Percentiles rank a stretch among this genome's conserved stretches.
These are phyloP conservation scores for Candolleomyces aberdarensis DNA, from an alignment of 768 basidiomycete species.

Conservation along the genomic window DNA sequence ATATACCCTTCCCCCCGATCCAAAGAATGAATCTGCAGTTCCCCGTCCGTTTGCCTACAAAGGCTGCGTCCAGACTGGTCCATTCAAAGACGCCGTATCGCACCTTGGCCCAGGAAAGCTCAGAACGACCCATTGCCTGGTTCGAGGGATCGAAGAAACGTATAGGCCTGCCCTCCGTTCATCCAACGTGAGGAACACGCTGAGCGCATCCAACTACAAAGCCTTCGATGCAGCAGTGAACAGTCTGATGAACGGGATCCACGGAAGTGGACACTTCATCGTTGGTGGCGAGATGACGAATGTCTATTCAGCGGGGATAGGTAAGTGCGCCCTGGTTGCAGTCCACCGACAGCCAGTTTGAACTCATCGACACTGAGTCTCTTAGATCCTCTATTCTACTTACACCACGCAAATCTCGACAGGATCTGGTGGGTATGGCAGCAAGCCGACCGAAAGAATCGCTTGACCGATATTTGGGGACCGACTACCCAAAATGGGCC, in stretches of 20 bases:
- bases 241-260: background rate
- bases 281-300: constrained; percentile 10
- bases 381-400: constrained; percentile 22
- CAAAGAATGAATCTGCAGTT: background rate
- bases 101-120: constrained; percentile 4
- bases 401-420: constrained; percentile 23
- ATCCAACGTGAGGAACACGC: background rate
- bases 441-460: constrained; percentile 10
- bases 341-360: no score
- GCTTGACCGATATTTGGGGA: constrained; percentile 18
- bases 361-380: background rate
- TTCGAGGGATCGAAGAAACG: background rate
- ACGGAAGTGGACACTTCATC: background rate
- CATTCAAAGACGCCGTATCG: background rate
- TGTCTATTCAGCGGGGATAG: background rate
- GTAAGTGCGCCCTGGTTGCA: background rate
- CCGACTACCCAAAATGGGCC: background rate
- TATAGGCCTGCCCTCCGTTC: background rate
- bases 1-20: constrained; percentile 6
- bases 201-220: background rate
- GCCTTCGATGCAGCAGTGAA: background rate
- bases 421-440: constrained; percentile 23
- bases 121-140: background rate
- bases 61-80: constrained; percentile 4
- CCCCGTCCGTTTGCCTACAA: background rate